These are phyloP conservation scores for Pseudognaphalium luteoalbum DNA, from an alignment of 129 eudicot species.

Conservation along the genomic window DNA sequence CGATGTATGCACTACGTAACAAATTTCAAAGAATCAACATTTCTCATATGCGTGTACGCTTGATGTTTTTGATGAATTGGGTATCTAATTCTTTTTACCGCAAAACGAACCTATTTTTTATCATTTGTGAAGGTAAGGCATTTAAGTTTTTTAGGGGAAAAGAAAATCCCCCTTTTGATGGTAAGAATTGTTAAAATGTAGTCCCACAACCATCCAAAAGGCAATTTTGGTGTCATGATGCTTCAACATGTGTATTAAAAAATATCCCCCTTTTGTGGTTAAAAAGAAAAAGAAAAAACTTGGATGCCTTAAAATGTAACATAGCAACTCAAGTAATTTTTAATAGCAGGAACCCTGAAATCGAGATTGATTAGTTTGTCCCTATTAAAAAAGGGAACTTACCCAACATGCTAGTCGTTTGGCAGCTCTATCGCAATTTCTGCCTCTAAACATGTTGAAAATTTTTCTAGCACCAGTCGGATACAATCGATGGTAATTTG, in stretches of 20 bases:
- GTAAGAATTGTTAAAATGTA: too few species aligned
- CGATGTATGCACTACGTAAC: neutral
- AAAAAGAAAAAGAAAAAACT: neutral
- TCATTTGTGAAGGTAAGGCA: too few species aligned
- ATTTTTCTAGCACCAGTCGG: constrained; percentile 88
- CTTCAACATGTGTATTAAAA: too few species aligned
- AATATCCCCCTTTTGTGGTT: neutral
- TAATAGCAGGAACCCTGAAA: neutral
- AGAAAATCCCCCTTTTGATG: too few species aligned
- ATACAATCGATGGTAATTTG: constrained; percentile 84
- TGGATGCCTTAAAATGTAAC: neutral
- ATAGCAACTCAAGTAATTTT: neutral
- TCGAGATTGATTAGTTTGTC: neutral
- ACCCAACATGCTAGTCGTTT: constrained; percentile 98
- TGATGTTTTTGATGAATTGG: too few species aligned
- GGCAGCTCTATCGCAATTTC: constrained; percentile 90
- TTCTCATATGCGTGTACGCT: too few species aligned
- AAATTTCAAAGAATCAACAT: too few species aligned
- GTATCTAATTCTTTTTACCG: too few species aligned
- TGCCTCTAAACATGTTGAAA: constrained; percentile 65
- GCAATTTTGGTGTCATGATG: too few species aligned
- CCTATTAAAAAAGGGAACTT: constrained; percentile 21
- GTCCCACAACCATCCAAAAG: too few species aligned
- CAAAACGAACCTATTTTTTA: too few species aligned
- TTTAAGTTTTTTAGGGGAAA: too few species aligned